Evolutionary conservation across 2,329 filamentous ascomycete species (phyloP), one percentile per base, ranked within the genome.

Genomic region (Aspergillus aculeatinus): DNA sequence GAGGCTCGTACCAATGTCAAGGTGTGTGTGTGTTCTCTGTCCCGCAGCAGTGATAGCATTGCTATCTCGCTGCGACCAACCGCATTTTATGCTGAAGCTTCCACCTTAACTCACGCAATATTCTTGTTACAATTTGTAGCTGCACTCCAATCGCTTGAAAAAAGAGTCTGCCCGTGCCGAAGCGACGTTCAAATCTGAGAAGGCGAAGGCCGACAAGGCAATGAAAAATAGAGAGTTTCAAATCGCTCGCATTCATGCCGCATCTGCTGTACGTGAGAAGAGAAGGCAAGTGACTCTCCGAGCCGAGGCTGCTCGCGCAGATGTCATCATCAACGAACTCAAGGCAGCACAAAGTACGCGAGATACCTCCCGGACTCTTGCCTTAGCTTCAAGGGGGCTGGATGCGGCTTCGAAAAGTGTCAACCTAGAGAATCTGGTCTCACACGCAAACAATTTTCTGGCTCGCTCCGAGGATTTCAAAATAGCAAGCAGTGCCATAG

Each of bases 291-390:
- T 80, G 19, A 77, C 76, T 12, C 76, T 81, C 5, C 74, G 75
- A 58, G 74, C 77, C 6, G 76, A 81, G 64, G 77, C 79, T 7
- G 78, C 79, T 14, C 76, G 79, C 19, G 79, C 79, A 48, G 79
- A 81, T 58, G 79, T 80, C 0, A 80, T 81, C n/a, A 80, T 79
- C 64, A 79, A 79, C 57, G 77, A 80, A 57, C 74, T 81, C 3
- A 79, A 80, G 62, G 79, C 79, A 16, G 79, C 78, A 1, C 79
- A 81, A 51, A 78, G 75, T 57, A 81, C 79, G 48, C 77, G 79
- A 10, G 79, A 79, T 50, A 79, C 78, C 10, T 79, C 79, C 2
- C 72, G 75, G 3, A 79, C 77, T 0, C 74, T 81, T 25, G 77
- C 77, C 3, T 66, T 80, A 35, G 79, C 79, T 0, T 77, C 76